Conservation (phyloP, 768 basidiomycete species). For the Amanita pseudoporphyria region DNA sequence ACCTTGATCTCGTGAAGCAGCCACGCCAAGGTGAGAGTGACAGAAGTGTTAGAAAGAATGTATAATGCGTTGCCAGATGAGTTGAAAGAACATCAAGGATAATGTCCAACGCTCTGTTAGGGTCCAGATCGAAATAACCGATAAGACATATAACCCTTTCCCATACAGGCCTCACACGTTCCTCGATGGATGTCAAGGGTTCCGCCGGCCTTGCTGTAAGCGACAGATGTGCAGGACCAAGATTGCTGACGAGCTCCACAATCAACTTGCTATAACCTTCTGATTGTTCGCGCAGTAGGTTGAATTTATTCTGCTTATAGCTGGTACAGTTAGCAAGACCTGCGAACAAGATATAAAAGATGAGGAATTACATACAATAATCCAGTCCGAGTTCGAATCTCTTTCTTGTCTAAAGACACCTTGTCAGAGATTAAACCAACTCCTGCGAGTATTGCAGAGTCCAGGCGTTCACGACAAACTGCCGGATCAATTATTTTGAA, state of each 20-base stretch:
- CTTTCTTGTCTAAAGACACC: constrained; percentile 60
- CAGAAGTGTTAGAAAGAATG: constrained; percentile 82
- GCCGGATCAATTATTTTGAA: constrained; percentile 45
- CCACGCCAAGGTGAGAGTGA: constrained; percentile 84
- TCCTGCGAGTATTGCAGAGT: constrained; percentile 49
- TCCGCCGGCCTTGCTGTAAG: constrained; percentile 60
- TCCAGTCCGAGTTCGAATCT: constrained; percentile 70
- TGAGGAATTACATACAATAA: constrained; percentile 62
- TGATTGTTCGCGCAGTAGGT: constrained; percentile 91
- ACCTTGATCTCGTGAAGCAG: constrained; percentile 27
- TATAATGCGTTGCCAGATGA: constrained; percentile 73
- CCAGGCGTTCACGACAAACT: constrained; percentile 68
- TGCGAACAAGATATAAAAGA: neutral
- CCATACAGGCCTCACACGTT: constrained; percentile 64
- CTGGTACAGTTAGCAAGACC: constrained; percentile 27
- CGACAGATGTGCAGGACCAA: constrained; percentile 68
- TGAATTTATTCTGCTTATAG: constrained; percentile 98
- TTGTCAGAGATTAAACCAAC: constrained; percentile 67
- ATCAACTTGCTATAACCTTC: constrained; percentile 95
- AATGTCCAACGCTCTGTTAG: constrained; percentile 87
- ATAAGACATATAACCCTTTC: constrained; percentile 82
- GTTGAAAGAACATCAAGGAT: constrained; percentile 86
- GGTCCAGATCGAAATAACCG: constrained; percentile 95
- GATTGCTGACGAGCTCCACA: constrained; percentile 67
- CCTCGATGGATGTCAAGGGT: constrained; percentile 42